Percentiles rank a stretch among this genome's conserved stretches.
Evolutionary conservation across 106 monocot species (phyloP).

Genomic region (Cymbidium sinense): DNA sequence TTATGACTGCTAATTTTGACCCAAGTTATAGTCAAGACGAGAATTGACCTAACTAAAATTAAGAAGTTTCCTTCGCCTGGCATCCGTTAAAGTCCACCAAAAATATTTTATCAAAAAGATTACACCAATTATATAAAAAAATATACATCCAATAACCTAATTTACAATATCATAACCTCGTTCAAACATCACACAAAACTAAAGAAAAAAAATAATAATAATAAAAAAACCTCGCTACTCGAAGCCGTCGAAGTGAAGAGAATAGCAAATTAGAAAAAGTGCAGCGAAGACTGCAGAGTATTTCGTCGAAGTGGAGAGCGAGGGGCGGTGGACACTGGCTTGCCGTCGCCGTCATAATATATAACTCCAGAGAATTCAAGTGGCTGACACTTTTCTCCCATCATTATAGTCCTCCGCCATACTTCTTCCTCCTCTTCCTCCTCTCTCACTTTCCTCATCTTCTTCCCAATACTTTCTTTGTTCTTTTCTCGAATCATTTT

Average conservation of each 20-base stretch:
- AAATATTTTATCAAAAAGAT: too few species aligned
- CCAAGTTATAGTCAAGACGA: too few species aligned
- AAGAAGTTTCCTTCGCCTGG: too few species aligned
- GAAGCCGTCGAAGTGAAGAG: not conserved
- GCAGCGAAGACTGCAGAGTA: not conserved
- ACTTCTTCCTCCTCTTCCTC: slow-evolving; percentile 13
- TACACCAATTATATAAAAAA: too few species aligned
- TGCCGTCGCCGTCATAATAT: slow-evolving; percentile 23
- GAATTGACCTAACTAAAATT: too few species aligned
- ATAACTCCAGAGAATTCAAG: slow-evolving; percentile 39
- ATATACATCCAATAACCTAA: too few species aligned
- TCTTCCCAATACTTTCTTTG: not conserved
- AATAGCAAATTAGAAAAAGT: not conserved
- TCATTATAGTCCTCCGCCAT: slow-evolving; percentile 25
- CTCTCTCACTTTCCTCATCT: not conserved
- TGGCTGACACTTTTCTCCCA: slow-evolving; percentile 41
- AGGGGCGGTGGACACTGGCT: slow-evolving; percentile 8
- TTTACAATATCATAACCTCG: too few species aligned
- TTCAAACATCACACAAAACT: too few species aligned
- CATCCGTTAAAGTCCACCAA: too few species aligned
- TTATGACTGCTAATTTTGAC: too few species aligned
- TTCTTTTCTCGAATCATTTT: not conserved
- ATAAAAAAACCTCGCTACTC: too few species aligned
- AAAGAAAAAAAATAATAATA: too few species aligned
- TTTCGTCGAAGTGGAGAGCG: slow-evolving; percentile 16